Evolutionary conservation across 306 rosid genomes (phyloP), one percentile per base, ranked within the genome.

Genomic region (Styphnolobium japonicum): DNA sequence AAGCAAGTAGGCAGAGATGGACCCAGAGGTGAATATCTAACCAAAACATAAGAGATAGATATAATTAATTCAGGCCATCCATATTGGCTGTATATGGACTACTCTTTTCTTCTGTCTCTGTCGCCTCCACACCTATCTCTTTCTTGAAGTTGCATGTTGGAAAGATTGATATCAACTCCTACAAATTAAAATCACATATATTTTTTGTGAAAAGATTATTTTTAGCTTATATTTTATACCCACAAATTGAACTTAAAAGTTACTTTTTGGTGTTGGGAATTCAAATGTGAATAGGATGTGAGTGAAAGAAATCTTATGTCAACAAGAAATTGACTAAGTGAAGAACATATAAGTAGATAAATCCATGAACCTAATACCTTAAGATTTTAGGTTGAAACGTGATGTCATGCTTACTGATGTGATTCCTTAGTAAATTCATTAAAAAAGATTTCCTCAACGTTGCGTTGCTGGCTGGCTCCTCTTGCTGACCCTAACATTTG

Each of bases 121-220:
- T 65, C 0, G 8, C 51, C 11, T 2, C 16, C n/a, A 4, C 64
- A 69, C 52, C 27, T 27, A 22, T 40, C 62, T 29, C 67, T 60
- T 53, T 76, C 81, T 39, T 67, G 27, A 82, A 67, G 48, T 81
- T 60, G 34, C 23, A 16, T 39, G 4, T 27, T 15, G 23, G 55
- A 21, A 57, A 60, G 78, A 76, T 37, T 34, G 73, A 58, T 67
- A n/a, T 34, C 56, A 51, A 51, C n/a, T 60, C 27, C 23, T 22
- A 23, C 1, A 34, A 43, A n/a, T n/a, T n/a, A n/a, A n/a, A n/a
- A n/a, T n/a, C n/a, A n/a, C n/a, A n/a, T n/a, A n/a, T n/a, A n/a
- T n/a, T n/a, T n/a, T 23, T 61, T 10, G 18, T 45, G 23, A 31
- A 31, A 46, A 33, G 5, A 57, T 39, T 58, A 22, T 37, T 56